These are phyloP conservation scores for Lipomyces japonicus DNA, from an alignment of 805 yeast genomes.

Conservation along the genomic window DNA sequence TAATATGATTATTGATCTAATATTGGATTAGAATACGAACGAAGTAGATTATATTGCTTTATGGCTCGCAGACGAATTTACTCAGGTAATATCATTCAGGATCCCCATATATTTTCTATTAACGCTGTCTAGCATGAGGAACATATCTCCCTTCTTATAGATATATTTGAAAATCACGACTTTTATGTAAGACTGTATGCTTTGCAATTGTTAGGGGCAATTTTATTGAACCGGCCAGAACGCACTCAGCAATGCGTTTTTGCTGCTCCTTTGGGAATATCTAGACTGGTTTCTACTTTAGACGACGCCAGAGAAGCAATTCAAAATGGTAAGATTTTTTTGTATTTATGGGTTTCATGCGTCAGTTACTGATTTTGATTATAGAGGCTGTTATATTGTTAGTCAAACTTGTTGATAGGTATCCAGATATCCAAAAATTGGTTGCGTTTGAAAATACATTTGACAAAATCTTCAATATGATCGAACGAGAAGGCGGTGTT, in stretches of 20 bases:
- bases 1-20: neutral
- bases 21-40: constrained; percentile 35
- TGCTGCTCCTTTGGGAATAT: constrained; percentile 71
- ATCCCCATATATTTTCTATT: neutral
- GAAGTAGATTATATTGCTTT: constrained; percentile 78
- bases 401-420: constrained; percentile 75
- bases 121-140: constrained; percentile 38
- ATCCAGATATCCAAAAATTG: constrained; percentile 81
- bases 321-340: constrained; percentile 53
- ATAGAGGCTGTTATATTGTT: constrained; percentile 61
- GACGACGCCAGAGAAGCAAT: constrained; percentile 76
- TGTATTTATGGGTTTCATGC: neutral
- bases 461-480: constrained; percentile 72
- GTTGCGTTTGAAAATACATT: constrained; percentile 94
- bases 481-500: constrained; percentile 83
- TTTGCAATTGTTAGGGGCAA: constrained; percentile 77
- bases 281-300: constrained; percentile 61
- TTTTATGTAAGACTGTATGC: constrained; percentile 79
- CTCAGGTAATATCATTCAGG: constrained; percentile 45
- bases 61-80: constrained; percentile 93
- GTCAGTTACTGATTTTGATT: neutral
- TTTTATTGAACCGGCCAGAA: constrained; percentile 69
- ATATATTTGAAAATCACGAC: constrained; percentile 52
- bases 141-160: constrained; percentile 48
- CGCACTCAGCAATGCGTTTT: constrained; percentile 72